Evolutionary conservation across 371 early-diverging fungal genomes (phyloP).

Genomic region (Lichtheimia ramosa): DNA sequence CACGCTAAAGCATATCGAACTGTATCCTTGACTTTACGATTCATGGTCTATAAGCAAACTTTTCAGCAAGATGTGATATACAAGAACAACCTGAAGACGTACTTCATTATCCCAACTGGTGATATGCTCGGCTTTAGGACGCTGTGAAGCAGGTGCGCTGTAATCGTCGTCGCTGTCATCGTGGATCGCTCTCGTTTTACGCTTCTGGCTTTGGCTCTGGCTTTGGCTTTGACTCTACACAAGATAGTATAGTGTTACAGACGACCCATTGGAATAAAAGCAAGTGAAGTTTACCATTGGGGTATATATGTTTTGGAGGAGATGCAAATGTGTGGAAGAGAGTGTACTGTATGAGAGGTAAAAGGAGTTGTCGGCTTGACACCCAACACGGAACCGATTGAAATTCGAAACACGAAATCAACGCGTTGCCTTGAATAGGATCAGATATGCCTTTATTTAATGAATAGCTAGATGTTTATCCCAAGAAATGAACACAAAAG

Average conservation of each 20-base stretch:
- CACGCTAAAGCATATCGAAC: slow-evolving; percentile 66
- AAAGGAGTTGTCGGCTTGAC: too few species aligned
- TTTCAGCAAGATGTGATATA: not conserved
- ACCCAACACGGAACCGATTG: too few species aligned
- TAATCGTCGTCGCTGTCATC: slow-evolving; percentile 20
- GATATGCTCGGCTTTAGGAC: slow-evolving; percentile 6
- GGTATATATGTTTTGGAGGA: too few species aligned
- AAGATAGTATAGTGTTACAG: too few species aligned
- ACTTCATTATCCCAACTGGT: slow-evolving; percentile 13
- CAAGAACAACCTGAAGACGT: not conserved
- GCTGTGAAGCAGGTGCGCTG: slow-evolving; percentile 14
- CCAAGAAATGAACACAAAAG: slow-evolving; percentile 59
- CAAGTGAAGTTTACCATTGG: too few species aligned
- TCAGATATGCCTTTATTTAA: not conserved
- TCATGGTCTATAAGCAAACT: slow-evolving; percentile 35
- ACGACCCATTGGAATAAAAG: too few species aligned
- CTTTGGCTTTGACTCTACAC: not conserved
- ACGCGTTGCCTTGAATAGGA: not conserved
- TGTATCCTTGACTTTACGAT: slow-evolving; percentile 57
- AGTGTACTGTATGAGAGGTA: too few species aligned
- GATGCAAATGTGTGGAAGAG: too few species aligned
- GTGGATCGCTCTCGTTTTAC: not conserved
- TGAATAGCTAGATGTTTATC: slow-evolving; percentile 16
- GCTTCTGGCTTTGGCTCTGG: slow-evolving; percentile 5
- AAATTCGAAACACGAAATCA: not conserved